Base-by-base conservation (phyloP, 768 basidiomycete genomes). In the Austroboletus eburneus region DNA sequence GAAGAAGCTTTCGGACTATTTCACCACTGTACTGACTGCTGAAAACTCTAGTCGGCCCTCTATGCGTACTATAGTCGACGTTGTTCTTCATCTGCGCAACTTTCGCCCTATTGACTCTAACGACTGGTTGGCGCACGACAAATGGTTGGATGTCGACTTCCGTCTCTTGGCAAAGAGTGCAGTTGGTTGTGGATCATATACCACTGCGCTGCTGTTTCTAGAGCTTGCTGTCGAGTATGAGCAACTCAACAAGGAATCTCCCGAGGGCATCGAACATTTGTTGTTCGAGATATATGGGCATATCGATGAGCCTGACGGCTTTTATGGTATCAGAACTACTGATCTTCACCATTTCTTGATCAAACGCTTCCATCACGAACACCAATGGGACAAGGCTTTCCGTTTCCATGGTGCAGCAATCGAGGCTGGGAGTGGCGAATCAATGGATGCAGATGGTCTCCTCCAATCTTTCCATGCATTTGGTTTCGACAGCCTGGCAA, bases 241-340 rank as follows among this genome's bases (percentile, higher is more conserved):
- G 10, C 53, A 61, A 27, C 62, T 64, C 10, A 43, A 54, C 23
- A 50, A 58, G 17, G 64, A 67, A 7, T 59, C 58, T n/a, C 50
- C 57, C 3, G 51, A 52, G 9, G 64, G 67, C 14, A 69, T 74
- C 1, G 88, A 91, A 54, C 72, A 86, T 47, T 73, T 94, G 21
- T 69, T 98, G 18, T 97, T 92, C 69, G 85, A 87, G 41, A 91
- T 98, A 41, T 99, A 98, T 59, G 82, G 83, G 44, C 87, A 92
- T 56, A 92, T 99, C 49, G 94, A 96, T 58, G 96, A 99, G 63
- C 94, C 94, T 0, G 96, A 99, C 57, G 93, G 96, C 2, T 99
- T 99, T 64, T 99, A 99, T 65, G 92, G 92, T 5, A 92, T 98
- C 49, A 76, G 84, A 51, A 82, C 86, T 7, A 67, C 75, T 25